phyloP scores from a whole-genome alignment of 2,329 filamentous ascomycete species.

The Aureobasidium sp. region DNA sequence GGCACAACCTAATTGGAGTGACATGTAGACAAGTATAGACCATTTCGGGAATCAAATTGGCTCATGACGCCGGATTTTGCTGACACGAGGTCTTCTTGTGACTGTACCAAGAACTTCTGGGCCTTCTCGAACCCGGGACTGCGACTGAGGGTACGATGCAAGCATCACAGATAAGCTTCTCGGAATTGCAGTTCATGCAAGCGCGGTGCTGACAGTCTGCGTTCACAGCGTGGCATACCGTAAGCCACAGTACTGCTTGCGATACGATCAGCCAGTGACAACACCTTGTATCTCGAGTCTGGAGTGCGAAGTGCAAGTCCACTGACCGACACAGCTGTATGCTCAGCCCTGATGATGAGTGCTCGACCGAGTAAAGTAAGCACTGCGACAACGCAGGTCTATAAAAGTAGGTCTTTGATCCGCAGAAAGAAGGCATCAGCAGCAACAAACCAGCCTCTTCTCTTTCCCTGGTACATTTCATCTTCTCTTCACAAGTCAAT shows the following conservation, averaged over 20 bases:
- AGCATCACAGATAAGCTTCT: background rate
- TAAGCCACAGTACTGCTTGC: background rate
- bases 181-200: background rate
- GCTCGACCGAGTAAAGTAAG: background rate
- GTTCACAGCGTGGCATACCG: background rate
- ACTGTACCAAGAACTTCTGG: background rate
- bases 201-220: background rate
- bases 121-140: too few species aligned
- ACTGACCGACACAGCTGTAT: background rate
- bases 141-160: background rate
- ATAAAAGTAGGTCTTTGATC: background rate
- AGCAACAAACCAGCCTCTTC: background rate
- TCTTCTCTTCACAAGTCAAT: background rate
- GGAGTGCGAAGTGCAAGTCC: background rate
- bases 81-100: background rate
- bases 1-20: background rate
- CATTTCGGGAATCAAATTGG: background rate
- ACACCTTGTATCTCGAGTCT: background rate
- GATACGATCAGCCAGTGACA: background rate
- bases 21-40: background rate
- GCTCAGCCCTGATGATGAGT: background rate
- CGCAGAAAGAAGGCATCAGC: background rate
- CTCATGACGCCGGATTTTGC: background rate
- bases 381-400: background rate
- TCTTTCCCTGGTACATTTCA: background rate